Base-by-base conservation (phyloP, 805 yeast genomes). In the Ogataea glucozyma region DNA sequence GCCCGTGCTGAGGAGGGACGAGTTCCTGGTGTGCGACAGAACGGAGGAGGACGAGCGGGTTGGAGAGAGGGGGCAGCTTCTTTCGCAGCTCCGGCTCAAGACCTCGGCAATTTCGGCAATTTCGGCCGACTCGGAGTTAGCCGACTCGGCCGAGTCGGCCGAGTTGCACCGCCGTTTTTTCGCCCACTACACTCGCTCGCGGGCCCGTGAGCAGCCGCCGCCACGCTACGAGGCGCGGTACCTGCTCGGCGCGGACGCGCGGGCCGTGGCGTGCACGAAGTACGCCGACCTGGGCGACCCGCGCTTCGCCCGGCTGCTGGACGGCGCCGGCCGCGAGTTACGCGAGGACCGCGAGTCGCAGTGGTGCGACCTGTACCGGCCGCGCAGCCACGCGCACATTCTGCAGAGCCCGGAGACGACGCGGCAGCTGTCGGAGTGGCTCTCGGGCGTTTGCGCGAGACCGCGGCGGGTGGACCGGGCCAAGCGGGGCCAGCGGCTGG, bases 321-420 rank as follows among this genome's bases (percentile, higher is more conserved):
- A 32, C 4, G 19, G 6, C 6, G 12, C 30, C 3, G 36, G 29
- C 31, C 27, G 22, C 16, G 4, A 26, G 3, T 7, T 12, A 21
- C 5, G 27, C 12, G 18, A 21, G 6, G 48, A 57, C 34, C 34
- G 32, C 3, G 38, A 40, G 6, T 40, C 51, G 6, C 65, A 56
- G 34, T 74, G 77, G 78, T 63, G 69, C 44, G 74, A 71, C 49
- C 52, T 61, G n/a, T 75, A 74, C 50, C 63, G 61, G 40, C 81
- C 82, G 2, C 47, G 45, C 3, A 32, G 48, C 1, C 57, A 65
- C 19, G 47, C 52, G 1, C 66, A 71, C 6, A 60, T 73, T 29
- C 49, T 76, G 24, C 63, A 73, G 33, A 48, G 66, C 6, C 30
- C 43, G 1, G 37, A 47, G 1, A 53, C 60, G 14, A 57, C 60